These are phyloP conservation scores for Ajuga reptans DNA, from an alignment of 305 asterid species.

Conservation along the genomic window DNA sequence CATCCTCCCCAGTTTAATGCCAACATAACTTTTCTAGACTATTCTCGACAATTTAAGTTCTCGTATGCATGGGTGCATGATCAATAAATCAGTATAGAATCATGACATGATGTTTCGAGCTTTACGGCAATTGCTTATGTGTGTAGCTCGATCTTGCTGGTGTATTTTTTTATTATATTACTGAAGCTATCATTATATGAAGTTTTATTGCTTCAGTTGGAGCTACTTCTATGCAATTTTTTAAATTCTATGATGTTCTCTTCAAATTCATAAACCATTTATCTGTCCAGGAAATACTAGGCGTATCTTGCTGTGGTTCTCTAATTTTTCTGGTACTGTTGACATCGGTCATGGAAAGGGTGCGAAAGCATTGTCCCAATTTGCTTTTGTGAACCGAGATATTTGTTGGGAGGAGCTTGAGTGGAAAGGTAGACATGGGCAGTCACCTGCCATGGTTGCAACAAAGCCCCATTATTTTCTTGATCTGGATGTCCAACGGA, in stretches of 20 bases:
- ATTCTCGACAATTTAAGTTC: background rate
- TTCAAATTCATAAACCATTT: constrained; percentile 14
- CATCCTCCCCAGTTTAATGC: background rate
- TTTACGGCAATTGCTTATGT: background rate
- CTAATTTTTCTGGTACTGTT: constrained; percentile 53
- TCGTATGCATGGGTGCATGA: background rate
- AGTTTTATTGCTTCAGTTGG: background rate
- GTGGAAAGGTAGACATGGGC: constrained; percentile 98
- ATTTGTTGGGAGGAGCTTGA: constrained; percentile 98
- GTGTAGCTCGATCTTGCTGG: background rate
- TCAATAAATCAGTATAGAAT: background rate
- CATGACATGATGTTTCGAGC: background rate
- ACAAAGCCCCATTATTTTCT: constrained; percentile 97
- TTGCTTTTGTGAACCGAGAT: constrained; percentile 89
- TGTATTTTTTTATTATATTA: background rate
- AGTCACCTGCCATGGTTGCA: constrained; percentile 99
- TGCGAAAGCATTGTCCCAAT: constrained; percentile 84
- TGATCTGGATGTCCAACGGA: constrained; percentile 80
- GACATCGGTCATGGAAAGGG: constrained; percentile 70
- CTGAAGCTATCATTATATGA: background rate
- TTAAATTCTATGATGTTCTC: background rate
- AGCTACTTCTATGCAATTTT: background rate
- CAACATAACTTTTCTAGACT: background rate
- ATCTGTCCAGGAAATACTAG: constrained; percentile 59
- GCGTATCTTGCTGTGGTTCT: constrained; percentile 81